Evolutionary conservation across 176 grass and related monocot species (phyloP), one percentile per base, ranked within the genome.

Genomic region (Oryza australiensis): DNA sequence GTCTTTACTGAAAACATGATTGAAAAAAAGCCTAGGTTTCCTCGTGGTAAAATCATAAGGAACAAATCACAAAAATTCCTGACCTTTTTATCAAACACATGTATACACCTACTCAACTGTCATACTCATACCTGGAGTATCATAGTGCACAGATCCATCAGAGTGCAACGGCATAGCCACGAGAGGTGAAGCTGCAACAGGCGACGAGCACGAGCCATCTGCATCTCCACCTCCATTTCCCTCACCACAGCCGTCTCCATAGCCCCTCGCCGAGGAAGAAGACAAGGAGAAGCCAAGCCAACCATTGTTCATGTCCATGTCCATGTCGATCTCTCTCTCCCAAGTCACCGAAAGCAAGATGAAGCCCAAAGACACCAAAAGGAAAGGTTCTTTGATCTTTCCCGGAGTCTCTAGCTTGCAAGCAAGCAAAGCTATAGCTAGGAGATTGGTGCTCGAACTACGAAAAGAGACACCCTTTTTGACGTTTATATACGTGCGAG

Each of bases 271-370:
- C 22, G 82, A 64, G 0, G 84, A 75, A 26, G 82, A 89, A 57
- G 82, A 87, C 62, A 91, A 81, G 45, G 93, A 87, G 87, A 94
- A 94, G 64, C 93, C 87, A 22, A 94, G 90, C 93, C 93, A 94
- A 16, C 84, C 66, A 24, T 60, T 91, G 78, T 66, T 89, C 87
- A 94, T 92, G 66, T 94, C 93, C 87, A 94, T 92, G 66, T 94
- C 93, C 89, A 88, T 89, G 41, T 74, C 82, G 35, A 37, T 53
- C 51, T 55, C 51, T n/a, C 46, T 59, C 55, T n/a, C 34, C 53
- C 34, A 75, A 57, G 32, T 12, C 32, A 13, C 34, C 51, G 7
- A 57, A 29, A 59, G 3, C 30, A 74, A 60, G 26, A 26, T 12
- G 49, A 24, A 7, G 57, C 12, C 70, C 41, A 63, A 63, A 28